Percentiles rank a stretch among this genome's conserved stretches.
Conservation (phyloP, 1,284 basidiomycete genomes). For the Ustilago lituana region DNA sequence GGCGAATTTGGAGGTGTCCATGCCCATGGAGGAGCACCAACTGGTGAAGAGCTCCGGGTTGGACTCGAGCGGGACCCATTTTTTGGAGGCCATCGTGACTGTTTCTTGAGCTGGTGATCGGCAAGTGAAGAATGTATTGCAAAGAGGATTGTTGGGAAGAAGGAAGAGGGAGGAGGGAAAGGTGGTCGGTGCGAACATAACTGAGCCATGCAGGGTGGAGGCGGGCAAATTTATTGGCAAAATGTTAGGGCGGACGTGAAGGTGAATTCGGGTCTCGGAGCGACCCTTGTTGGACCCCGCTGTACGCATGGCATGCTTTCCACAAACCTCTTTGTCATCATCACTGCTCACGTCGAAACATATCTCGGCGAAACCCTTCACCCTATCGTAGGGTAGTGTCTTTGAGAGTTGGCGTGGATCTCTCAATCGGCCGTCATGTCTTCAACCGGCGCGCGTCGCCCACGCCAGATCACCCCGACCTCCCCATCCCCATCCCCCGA, state of each 20-base stretch:
- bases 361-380: too few species aligned
- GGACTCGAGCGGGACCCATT: constrained; percentile 67
- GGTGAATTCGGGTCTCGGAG: constrained; percentile 7
- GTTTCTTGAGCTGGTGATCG: background rate
- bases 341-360: too few species aligned
- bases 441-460: constrained; percentile 18
- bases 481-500: constrained; percentile 48
- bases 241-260: background rate
- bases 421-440: constrained; percentile 10
- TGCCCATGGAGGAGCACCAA: constrained; percentile 59
- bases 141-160: background rate
- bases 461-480: constrained; percentile 44
- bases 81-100: constrained; percentile 9
- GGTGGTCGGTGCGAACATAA: constrained; percentile 5
- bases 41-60: constrained; percentile 65
- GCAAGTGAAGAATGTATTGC: background rate
- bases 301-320: too few species aligned
- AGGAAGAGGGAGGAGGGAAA: background rate
- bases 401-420: too few species aligned
- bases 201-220: background rate
- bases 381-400: too few species aligned
- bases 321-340: too few species aligned
- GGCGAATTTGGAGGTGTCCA: constrained; percentile 64
- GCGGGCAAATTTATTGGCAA: background rate
- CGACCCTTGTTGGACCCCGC: too few species aligned